Percentiles rank a stretch among this genome's conserved stretches.
Conservation (phyloP, 2,329 filamentous ascomycete species). For the Penicillium sp. region DNA sequence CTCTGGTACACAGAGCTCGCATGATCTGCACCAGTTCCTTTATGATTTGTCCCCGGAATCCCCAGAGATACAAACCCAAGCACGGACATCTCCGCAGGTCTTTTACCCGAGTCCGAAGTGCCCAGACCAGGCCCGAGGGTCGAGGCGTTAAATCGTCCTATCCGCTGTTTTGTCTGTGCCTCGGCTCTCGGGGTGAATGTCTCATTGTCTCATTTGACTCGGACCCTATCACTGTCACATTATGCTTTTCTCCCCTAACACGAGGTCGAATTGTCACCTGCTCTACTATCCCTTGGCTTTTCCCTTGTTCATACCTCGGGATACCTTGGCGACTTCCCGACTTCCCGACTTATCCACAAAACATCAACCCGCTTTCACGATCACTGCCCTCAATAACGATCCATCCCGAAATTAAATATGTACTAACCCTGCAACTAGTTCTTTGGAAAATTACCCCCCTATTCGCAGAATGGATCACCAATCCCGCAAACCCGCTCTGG, state of each 20-base stretch:
- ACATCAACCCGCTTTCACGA: background rate
- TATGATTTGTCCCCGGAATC: conserved; percentile 2
- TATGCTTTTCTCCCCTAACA: background rate
- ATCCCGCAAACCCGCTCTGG: conserved; percentile 60
- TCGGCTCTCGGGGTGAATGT: conserved; percentile 5
- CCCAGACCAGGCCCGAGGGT: conserved; percentile 2
- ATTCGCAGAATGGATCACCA: conserved; percentile 76
- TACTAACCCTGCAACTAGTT: conserved; percentile 49
- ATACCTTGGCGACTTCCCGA: background rate
- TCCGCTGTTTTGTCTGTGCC: background rate
- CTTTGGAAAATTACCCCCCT: conserved; percentile 88
- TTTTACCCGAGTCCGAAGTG: conserved; percentile 1
- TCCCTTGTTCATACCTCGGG: background rate
- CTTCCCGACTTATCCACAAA: background rate
- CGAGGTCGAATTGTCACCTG: background rate
- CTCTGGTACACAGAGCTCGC: background rate
- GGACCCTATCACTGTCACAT: background rate
- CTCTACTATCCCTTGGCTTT: background rate
- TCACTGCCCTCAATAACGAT: background rate
- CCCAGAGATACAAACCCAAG: conserved; percentile 3
- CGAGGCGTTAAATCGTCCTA: background rate
- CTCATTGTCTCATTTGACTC: conserved; percentile 6
- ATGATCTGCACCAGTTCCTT: conserved; percentile 5
- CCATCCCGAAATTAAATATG: background rate
- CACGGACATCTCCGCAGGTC: conserved; percentile 4